phyloP scores from a whole-genome alignment of 495 filamentous ascomycete genomes.

The Hypoxylon cercidicola region DNA sequence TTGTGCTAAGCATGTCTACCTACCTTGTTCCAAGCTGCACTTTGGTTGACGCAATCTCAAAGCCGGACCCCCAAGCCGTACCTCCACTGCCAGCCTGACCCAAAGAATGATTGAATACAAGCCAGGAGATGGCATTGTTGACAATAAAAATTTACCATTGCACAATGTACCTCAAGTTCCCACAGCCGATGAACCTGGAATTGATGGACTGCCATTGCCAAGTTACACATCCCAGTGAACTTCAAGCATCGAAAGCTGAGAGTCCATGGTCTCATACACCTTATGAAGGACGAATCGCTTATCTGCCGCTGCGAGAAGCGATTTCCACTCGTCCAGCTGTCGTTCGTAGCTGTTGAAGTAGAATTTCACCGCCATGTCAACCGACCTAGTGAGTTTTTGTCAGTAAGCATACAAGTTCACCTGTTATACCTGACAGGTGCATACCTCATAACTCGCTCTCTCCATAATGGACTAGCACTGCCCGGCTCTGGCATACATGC shows the following conservation, averaged over 20 bases:
- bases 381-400: constrained; percentile 20
- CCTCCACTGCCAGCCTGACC: constrained; percentile 15
- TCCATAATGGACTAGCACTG: constrained; percentile 20
- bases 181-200: constrained; percentile 16
- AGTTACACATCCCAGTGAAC: constrained; percentile 31
- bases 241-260: constrained; percentile 21
- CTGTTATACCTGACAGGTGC: constrained; percentile 7
- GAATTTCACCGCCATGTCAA: constrained; percentile 24
- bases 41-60: constrained; percentile 15
- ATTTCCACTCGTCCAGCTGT: constrained; percentile 34
- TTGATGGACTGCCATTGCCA: constrained; percentile 14
- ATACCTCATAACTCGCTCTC: constrained; percentile 32
- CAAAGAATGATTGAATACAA: constrained; percentile 19
- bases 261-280: constrained; percentile 25
- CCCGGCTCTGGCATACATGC: constrained; percentile 45
- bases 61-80: constrained; percentile 18
- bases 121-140: constrained; percentile 18
- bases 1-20: constrained; percentile 4
- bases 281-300: constrained; percentile 28
- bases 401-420: constrained; percentile 6
- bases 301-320: constrained; percentile 30
- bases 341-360: constrained; percentile 23
- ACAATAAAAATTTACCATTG: constrained; percentile 17
- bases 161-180: constrained; percentile 18
- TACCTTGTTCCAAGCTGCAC: constrained; percentile 13